Evolutionary conservation across 805 yeast genomes (phyloP).

Genomic region (Teunomyces atbi): DNA sequence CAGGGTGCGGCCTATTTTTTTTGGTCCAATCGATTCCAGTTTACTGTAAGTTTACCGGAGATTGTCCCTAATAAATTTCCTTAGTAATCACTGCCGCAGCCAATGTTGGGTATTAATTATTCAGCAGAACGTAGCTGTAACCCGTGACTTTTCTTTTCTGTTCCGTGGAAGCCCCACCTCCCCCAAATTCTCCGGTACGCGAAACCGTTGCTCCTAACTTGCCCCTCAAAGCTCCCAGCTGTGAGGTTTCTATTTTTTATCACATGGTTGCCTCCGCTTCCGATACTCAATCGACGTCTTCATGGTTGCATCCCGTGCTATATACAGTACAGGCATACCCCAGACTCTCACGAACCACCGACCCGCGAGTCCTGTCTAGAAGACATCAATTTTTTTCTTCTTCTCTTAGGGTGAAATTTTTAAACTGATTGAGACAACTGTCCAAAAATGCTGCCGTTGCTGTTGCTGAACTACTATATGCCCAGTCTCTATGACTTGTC

Average conservation of each 20-base stretch:
- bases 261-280: neutral
- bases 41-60: neutral
- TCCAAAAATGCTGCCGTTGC: conserved; percentile 4
- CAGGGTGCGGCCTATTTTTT: neutral
- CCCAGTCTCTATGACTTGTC: conserved; percentile 41
- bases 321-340: neutral
- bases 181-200: neutral
- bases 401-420: neutral
- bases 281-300: neutral
- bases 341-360: neutral
- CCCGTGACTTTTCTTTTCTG: neutral
- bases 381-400: neutral
- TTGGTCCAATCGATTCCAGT: neutral
- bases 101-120: neutral
- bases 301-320: neutral
- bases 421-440: neutral
- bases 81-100: neutral
- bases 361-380: neutral
- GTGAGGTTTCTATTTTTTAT: neutral
- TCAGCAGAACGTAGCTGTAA: neutral
- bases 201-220: neutral
- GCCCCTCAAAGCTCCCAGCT: neutral
- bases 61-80: neutral
- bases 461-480: conserved; percentile 30
- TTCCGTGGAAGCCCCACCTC: neutral